Base-by-base conservation (phyloP, 805 yeast species). In the Kuraishia ogatae region DNA sequence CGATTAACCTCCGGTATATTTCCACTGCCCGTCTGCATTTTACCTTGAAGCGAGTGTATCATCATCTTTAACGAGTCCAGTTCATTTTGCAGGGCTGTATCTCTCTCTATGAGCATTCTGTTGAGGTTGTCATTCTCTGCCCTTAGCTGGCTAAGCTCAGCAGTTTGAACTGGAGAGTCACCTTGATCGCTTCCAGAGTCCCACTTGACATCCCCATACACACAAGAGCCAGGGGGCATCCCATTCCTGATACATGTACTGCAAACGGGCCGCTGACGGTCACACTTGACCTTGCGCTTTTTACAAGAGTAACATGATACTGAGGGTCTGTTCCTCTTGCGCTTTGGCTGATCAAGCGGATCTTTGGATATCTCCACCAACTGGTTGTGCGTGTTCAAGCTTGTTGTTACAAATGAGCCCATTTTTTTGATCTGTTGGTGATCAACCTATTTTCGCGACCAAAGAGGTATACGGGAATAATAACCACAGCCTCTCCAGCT, bases 291-390 rank as follows among this genome's bases (percentile, higher is more conserved):
- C 61, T 79, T 79, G 51, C 78, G 66, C 60, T 69, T 72, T 21
- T 79, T 69, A 57, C 83, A 79, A 49, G 72, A 71, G 26, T 72
- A 73, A 59, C 83, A 79, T 0, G 78, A 77, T 7, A 79, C 58
- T 0, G 78, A 71, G 56, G 73, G 68, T 50, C 82, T 68, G 51
- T 74, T 71, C 51, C 80, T 66, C 59, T 69, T 74, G 39, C 23
- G 56, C 54, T 59, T 57, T 50, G 28, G 19, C 22, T 29, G 60
- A 58, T 22, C 55, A 56, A 19, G 48, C 54, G 50, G 50, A 39
- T 39, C 56, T 52, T 19, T 57, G 56, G 46, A 55, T 55, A 21
- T 58, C 56, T 8, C 60, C 51, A 39, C 57, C 60, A 47, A 58
- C 59, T 46, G 59, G 57, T 39, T 58, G 61, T 51, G 57, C 56